These are phyloP conservation scores for Acer negundo DNA, from an alignment of 345 rosid genomes.

Conservation along the genomic window DNA sequence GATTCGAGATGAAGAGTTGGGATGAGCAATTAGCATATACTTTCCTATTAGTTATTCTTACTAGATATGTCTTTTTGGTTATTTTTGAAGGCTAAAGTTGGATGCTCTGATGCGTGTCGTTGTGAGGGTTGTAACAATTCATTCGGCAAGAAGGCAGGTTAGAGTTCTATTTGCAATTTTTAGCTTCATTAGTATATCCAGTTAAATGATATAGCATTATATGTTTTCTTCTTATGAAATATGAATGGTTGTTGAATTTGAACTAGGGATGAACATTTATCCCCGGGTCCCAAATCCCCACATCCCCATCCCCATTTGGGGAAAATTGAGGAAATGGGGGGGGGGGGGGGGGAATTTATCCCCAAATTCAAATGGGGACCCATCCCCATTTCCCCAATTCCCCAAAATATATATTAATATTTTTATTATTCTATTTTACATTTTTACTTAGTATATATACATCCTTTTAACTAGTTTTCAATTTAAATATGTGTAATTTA, in stretches of 20 bases:
- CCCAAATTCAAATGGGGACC: no score
- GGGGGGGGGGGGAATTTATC: no score
- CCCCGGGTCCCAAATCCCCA: no score
- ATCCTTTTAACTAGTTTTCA: no score
- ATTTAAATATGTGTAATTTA: no score
- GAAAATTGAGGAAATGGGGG: no score
- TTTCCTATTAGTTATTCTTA: neutral
- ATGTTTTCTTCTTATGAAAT: neutral
- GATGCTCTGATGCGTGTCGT: slow-evolving; percentile 48
- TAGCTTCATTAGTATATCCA: neutral
- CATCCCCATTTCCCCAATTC: no score
- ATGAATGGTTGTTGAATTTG: neutral
- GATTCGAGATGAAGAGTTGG: neutral
- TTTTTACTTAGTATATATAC: no score
- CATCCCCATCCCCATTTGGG: no score
- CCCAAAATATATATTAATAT: no score
- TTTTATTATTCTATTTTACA: no score
- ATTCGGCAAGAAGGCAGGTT: slow-evolving; percentile 40
- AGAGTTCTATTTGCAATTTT: neutral
- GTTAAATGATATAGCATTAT: neutral
- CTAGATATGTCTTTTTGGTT: slow-evolving; percentile 6
- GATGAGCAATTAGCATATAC: neutral
- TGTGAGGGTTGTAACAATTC: slow-evolving; percentile 48
- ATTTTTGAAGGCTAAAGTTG: slow-evolving; percentile 38
- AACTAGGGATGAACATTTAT: no score